Evolutionary conservation across 78 protist species (phyloP), one percentile per base, ranked within the genome.

Genomic region (Goniomonas avonlea): DNA sequence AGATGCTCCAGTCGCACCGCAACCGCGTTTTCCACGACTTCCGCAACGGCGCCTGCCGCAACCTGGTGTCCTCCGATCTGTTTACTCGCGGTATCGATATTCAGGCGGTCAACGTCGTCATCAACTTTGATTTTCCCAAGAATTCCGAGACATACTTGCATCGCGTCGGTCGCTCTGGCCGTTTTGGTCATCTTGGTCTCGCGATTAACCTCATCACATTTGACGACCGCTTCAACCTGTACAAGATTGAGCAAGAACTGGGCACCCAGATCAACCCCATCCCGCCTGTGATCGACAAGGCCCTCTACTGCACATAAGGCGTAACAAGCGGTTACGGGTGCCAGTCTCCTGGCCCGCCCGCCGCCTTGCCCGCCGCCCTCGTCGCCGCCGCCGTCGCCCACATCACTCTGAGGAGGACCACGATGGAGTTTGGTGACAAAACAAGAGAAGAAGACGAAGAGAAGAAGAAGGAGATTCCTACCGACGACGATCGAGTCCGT

Each of bases 1-100:
- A 92, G 79, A 95, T 97, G 99, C 84, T 40, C 38, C 99, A 95
- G 80, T 70, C 56, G 25, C 91, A 94, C 71, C 73, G 99, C n/a
- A 95, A 95, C 86, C 83, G 97, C 20, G 98, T 96, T 48, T 95
- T 98, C 89, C 97, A 95, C 45, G 99, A 94, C 81, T 98, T 98
- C 88, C 74, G 99, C 47, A 65, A 80, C 38, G 98, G 98, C n/a
- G 79, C 56, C 31, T 88, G 94, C 86, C 88, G 99, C 13, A 92
- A 94, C 85, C 88, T 98, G n/a, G 99, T 98, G 47, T 91, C 93
- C 50, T 90, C 99, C 3, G 81, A 63, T 29, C 74, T 71, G 34
- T 74, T 66, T 63, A 83, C 77, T 9, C 74, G 79, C 47, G 82
- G 82, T 18, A 96, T 98, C 73, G 99, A 98, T 79, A 88, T 95